Evolutionary conservation across 225 moss, liverwort and hornwort species (phyloP).

Genomic region (Takakia lepidozioides): DNA sequence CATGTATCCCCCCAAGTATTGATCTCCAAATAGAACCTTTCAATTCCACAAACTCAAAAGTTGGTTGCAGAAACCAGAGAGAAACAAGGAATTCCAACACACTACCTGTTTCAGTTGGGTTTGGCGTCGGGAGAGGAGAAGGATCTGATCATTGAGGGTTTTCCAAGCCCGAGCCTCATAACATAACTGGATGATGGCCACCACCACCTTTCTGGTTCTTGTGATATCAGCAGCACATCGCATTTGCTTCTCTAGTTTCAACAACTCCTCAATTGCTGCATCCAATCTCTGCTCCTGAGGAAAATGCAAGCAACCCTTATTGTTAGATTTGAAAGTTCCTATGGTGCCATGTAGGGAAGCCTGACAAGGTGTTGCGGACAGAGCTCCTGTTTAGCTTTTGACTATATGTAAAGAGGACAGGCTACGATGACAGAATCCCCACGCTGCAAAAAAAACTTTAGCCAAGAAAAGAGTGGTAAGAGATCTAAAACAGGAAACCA

Average conservation of each 20-base stretch:
- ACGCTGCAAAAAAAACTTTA: too few species aligned
- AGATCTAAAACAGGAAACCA: too few species aligned
- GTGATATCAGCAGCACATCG: constrained; percentile 12
- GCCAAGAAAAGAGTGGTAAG: too few species aligned
- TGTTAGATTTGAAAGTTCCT: background rate
- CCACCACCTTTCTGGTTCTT: constrained; percentile 15
- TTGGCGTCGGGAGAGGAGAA: constrained; percentile 21
- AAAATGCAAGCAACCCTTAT: background rate
- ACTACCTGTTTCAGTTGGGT: constrained; percentile 22
- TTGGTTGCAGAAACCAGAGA: too few species aligned
- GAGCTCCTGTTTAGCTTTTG: too few species aligned
- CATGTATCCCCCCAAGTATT: too few species aligned
- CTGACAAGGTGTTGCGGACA: background rate
- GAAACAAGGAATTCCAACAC: too few species aligned
- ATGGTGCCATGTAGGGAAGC: background rate
- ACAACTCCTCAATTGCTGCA: constrained; percentile 21
- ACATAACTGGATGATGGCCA: constrained; percentile 28
- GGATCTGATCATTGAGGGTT: constrained; percentile 16
- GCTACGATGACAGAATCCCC: too few species aligned
- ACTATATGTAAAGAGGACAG: too few species aligned
- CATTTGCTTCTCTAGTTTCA: constrained; percentile 25
- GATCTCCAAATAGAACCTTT: too few species aligned
- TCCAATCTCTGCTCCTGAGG: constrained; percentile 33
- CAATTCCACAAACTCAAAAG: too few species aligned
- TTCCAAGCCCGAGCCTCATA: constrained; percentile 30